These are phyloP conservation scores for Mariannaea elegans DNA, from an alignment of 2,329 filamentous ascomycete species.

Conservation along the genomic window DNA sequence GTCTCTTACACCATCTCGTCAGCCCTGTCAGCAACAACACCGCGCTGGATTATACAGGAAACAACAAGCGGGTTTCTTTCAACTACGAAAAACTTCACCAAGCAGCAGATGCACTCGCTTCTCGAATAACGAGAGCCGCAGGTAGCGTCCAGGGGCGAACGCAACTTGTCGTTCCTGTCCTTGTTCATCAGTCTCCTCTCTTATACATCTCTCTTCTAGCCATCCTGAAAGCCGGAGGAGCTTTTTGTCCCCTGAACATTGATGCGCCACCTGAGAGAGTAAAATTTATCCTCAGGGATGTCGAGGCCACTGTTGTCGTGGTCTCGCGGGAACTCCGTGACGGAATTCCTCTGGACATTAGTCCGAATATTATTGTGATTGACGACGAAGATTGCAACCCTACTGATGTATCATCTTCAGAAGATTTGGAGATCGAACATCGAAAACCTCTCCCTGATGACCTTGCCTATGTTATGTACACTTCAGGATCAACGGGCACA, in stretches of 20 bases:
- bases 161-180: conserved; percentile 73
- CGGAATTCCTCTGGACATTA: conserved; percentile 47
- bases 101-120: conserved; percentile 64
- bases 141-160: conserved; percentile 6
- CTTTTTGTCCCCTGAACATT: conserved; percentile 85
- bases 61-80: conserved; percentile 48
- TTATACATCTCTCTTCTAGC: conserved; percentile 83
- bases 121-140: conserved; percentile 49
- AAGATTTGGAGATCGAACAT: conserved; percentile 9
- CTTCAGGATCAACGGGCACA: conserved; percentile 86
- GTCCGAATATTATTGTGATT: conserved; percentile 49
- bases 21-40: conserved; percentile 39
- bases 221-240: conserved; percentile 81
- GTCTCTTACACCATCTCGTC: conserved; percentile 68
- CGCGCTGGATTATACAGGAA: conserved; percentile 46
- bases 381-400: conserved; percentile 37
- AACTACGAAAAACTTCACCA: conserved; percentile 72
- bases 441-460: conserved; percentile 45
- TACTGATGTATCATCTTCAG: not conserved
- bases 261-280: conserved; percentile 82
- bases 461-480: conserved; percentile 92
- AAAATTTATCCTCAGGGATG: conserved; percentile 82
- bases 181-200: conserved; percentile 78
- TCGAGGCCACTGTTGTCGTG: conserved; percentile 74
- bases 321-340: conserved; percentile 62